Conservation (phyloP, 2,329 filamentous ascomycete genomes). For the Alternaria ethzedia region DNA sequence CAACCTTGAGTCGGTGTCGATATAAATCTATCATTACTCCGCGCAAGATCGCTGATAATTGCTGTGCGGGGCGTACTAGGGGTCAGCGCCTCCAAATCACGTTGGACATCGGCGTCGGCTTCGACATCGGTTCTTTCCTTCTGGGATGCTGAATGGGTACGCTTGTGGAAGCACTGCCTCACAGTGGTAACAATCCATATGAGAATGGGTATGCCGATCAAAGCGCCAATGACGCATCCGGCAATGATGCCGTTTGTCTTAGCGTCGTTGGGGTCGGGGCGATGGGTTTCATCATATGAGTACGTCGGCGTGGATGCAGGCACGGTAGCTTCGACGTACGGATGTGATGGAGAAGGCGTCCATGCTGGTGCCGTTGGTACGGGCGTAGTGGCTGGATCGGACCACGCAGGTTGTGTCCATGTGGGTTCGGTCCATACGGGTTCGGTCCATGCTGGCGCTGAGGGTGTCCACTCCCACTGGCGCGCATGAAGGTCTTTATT, state of each 20-base stretch:
- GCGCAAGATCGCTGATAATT: fast-evolving
- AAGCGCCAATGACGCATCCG: not conserved
- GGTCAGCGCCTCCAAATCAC: not conserved
- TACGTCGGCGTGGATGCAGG: not conserved
- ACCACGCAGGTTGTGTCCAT: not conserved
- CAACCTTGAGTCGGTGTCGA: not conserved
- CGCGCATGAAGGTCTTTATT: not conserved
- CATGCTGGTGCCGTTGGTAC: not conserved
- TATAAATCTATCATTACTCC: not conserved
- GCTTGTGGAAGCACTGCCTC: not conserved
- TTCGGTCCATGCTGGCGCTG: not conserved
- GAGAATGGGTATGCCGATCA: not conserved
- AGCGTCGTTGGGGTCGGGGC: not conserved
- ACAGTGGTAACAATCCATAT: not conserved
- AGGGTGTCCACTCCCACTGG: not conserved
- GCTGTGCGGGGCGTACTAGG: not conserved
- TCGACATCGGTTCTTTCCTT: not conserved
- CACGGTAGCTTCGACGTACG: not conserved
- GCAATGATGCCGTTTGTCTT: not conserved
- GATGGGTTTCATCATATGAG: not conserved
- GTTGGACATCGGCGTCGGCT: not conserved
- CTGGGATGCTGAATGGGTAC: fast-evolving
- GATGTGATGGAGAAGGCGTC: not conserved
- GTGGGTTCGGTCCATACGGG: too few species aligned
- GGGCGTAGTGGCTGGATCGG: not conserved